These are phyloP conservation scores for Penstemon davidsonii DNA, from an alignment of 257 asterid species.

Conservation along the genomic window DNA sequence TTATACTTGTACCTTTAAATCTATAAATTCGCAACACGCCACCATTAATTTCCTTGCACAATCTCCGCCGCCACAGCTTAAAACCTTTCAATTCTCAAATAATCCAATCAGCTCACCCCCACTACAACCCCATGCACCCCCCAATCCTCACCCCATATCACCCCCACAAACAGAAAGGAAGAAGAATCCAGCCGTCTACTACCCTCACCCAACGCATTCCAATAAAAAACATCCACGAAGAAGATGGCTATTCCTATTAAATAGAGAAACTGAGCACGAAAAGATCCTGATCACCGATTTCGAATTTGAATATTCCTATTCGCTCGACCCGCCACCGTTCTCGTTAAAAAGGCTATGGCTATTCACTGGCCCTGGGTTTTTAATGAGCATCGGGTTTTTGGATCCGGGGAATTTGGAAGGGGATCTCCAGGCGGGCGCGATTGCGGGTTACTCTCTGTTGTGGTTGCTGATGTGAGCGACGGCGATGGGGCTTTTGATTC, in stretches of 20 bases:
- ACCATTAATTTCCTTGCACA: neutral
- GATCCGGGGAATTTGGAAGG: conserved; percentile 98
- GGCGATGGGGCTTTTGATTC: conserved; percentile 81
- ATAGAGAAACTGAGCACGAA: conserved; percentile 56
- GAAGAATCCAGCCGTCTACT: conserved; percentile 62
- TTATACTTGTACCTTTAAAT: conserved; percentile 21
- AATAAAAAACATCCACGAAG: conserved; percentile 35
- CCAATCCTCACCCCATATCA: conserved; percentile 14
- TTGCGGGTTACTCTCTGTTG: conserved; percentile 84
- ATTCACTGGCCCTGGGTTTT: conserved; percentile 92
- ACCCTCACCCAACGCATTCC: conserved; percentile 33
- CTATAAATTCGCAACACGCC: conserved; percentile 37
- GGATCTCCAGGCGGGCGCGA: conserved; percentile 94
- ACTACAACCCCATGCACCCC: conserved; percentile 35
- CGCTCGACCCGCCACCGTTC: conserved; percentile 62
- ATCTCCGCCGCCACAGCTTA: conserved; percentile 8
- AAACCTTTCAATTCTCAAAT: conserved; percentile 18
- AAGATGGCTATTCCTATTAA: too few species aligned
- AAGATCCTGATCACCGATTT: conserved; percentile 55
- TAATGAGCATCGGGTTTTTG: conserved; percentile 87
- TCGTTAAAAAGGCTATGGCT: conserved; percentile 78
- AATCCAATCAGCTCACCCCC: conserved; percentile 53
- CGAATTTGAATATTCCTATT: conserved; percentile 42
- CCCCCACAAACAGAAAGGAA: conserved; percentile 28
- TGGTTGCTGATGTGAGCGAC: conserved; percentile 95